These are phyloP conservation scores for Kazachstania taianensis DNA, from an alignment of 805 yeast species.

Conservation along the genomic window DNA sequence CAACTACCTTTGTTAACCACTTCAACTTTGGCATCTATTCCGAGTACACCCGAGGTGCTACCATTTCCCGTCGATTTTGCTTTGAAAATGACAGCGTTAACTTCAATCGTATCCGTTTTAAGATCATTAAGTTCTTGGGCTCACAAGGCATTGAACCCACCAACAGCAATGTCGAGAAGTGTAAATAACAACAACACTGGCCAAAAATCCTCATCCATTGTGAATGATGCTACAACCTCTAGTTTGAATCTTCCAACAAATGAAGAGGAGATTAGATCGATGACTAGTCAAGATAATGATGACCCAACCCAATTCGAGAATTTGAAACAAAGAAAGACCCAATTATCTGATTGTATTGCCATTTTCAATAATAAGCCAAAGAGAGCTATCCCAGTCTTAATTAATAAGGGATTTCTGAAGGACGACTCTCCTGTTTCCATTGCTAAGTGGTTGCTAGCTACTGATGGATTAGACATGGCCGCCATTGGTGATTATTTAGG, in stretches of 20 bases:
- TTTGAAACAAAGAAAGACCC: conserved; percentile 73
- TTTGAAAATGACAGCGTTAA: conserved; percentile 70
- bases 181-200: neutral
- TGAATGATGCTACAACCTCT: conserved; percentile 2
- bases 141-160: conserved; percentile 44
- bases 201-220: conserved; percentile 6
- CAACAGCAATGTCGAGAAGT: conserved; percentile 4
- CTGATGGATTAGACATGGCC: conserved; percentile 72
- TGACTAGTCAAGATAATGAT: conserved; percentile 36
- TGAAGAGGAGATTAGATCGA: conserved; percentile 13
- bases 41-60: conserved; percentile 11
- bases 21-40: conserved; percentile 39
- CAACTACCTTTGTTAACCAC: conserved; percentile 72
- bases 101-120: conserved; percentile 71
- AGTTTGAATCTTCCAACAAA: neutral
- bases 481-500: conserved; percentile 88
- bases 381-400: conserved; percentile 57
- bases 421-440: conserved; percentile 54
- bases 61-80: conserved; percentile 72
- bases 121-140: conserved; percentile 82
- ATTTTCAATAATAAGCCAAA: conserved; percentile 81
- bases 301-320: conserved; percentile 80
- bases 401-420: conserved; percentile 53
- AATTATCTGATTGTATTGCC: conserved; percentile 63
- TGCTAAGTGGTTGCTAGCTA: conserved; percentile 64